Percentiles rank a stretch among this genome's conserved stretches.
Evolutionary conservation across 2,329 filamentous ascomycete species (phyloP).

Genomic region (Venturia aucupariae): DNA sequence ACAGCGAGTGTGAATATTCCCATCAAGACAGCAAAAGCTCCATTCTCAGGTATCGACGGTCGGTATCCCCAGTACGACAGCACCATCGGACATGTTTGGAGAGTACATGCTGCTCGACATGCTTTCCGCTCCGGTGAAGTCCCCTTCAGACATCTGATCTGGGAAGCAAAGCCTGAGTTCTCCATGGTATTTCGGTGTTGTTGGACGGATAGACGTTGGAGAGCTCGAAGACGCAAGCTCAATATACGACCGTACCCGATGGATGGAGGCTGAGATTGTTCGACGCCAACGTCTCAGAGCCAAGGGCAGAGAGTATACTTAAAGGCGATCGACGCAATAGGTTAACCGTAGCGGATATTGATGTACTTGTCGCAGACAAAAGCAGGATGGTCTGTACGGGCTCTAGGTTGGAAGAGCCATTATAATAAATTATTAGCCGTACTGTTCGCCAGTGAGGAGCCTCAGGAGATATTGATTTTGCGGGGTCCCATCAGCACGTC

Average conservation of each 20-base stretch:
- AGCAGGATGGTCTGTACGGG: not conserved
- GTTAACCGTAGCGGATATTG: conserved; percentile 3
- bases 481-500: not conserved
- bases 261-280: not conserved
- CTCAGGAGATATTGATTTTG: not conserved
- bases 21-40: conserved; percentile 31
- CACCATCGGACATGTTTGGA: conserved; percentile 23
- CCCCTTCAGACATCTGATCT: conserved; percentile 13
- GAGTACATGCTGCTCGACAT: conserved; percentile 13
- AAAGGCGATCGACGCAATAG: not conserved
- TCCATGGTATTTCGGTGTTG: not conserved
- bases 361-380: conserved; percentile 8
- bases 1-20: conserved; percentile 20
- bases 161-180: conserved; percentile 3
- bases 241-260: conserved; percentile 1
- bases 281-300: not conserved
- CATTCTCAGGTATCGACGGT: conserved; percentile 30
- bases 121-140: conserved; percentile 8
- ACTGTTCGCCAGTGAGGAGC: not conserved
- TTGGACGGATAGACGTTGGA: not conserved
- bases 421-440: conserved; percentile 4
- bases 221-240: not conserved
- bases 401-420: not conserved
- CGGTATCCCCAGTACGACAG: conserved; percentile 33
- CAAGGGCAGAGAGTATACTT: not conserved